These are phyloP conservation scores for Saccharum hybrid DNA, from an alignment of 202 grass and related monocot species.

Conservation along the genomic window DNA sequence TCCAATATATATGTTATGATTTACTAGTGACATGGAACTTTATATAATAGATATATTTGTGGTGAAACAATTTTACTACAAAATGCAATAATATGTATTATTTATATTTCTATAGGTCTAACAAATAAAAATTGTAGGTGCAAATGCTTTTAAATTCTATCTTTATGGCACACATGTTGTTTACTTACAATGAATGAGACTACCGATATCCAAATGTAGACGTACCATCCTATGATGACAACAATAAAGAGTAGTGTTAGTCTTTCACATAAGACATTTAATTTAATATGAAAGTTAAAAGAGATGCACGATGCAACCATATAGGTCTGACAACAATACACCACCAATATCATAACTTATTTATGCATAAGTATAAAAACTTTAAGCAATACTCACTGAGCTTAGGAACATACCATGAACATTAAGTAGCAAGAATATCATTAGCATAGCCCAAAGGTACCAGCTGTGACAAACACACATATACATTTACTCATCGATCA, in stretches of 20 bases:
- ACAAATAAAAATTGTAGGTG: background rate
- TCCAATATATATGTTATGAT: background rate
- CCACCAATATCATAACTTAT: background rate
- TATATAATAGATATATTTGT: background rate
- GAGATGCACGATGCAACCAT: background rate
- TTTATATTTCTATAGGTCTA: background rate
- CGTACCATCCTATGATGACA: constrained; percentile 66
- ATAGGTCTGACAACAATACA: background rate
- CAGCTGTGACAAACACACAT: constrained; percentile 59
- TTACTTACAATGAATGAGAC: constrained; percentile 75
- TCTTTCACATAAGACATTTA: background rate
- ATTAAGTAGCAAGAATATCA: constrained; percentile 86
- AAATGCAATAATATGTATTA: background rate
- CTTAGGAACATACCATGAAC: constrained; percentile 57
- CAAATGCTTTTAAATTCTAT: background rate
- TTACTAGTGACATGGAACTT: background rate
- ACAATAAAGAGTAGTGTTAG: background rate
- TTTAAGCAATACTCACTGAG: background rate
- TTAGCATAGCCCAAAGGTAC: constrained; percentile 82
- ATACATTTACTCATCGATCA: background rate
- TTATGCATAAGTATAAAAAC: background rate
- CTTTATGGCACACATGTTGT: background rate
- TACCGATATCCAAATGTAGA: constrained; percentile 68
- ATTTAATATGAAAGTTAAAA: background rate
- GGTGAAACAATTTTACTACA: background rate